Percentiles rank a stretch among this genome's conserved stretches.
Conservation (phyloP, 1,284 basidiomycete species). For the Fomitopsis schrenkii region DNA sequence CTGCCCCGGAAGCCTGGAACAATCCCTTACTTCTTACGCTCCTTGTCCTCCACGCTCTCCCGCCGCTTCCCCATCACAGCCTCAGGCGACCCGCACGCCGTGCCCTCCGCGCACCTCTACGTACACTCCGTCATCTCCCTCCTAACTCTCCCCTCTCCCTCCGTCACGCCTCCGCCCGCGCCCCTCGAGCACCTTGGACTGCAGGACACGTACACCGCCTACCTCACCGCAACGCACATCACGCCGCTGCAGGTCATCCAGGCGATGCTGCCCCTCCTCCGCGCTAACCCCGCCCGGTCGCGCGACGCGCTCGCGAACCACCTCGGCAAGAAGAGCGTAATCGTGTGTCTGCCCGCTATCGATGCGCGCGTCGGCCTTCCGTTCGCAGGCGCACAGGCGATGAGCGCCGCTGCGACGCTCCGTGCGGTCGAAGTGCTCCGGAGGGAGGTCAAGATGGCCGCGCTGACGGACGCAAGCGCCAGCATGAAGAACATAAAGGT, state of each 20-base stretch:
- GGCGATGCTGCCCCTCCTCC: constrained; percentile 68
- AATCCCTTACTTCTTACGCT: constrained; percentile 71
- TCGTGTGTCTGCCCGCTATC: constrained; percentile 67
- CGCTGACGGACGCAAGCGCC: constrained; percentile 45
- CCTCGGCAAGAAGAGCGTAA: constrained; percentile 54
- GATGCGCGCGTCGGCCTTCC: constrained; percentile 69
- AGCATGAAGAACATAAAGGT: constrained; percentile 60
- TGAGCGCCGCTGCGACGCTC: constrained; percentile 68
- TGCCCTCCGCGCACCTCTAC: constrained; percentile 58
- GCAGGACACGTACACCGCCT: constrained; percentile 56
- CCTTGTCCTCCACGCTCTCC: constrained; percentile 72
- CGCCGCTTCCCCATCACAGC: constrained; percentile 74
- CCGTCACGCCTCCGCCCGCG: constrained; percentile 35
- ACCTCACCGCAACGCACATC: constrained; percentile 68
- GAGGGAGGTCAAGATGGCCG: constrained; percentile 58
- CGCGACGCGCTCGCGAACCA: constrained; percentile 35
- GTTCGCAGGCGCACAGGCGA: constrained; percentile 61
- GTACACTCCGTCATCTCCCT: constrained; percentile 71
- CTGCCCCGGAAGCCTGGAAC: constrained; percentile 50
- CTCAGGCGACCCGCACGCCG: constrained; percentile 73
- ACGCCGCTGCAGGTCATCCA: constrained; percentile 73
- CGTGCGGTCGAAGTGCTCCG: constrained; percentile 68
- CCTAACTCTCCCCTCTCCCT: constrained; percentile 48
- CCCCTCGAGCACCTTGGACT: constrained; percentile 73
- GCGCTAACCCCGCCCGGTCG: constrained; percentile 50